phyloP scores from a whole-genome alignment of 2,329 filamentous ascomycete genomes.

The Arthroderma uncinatum region DNA sequence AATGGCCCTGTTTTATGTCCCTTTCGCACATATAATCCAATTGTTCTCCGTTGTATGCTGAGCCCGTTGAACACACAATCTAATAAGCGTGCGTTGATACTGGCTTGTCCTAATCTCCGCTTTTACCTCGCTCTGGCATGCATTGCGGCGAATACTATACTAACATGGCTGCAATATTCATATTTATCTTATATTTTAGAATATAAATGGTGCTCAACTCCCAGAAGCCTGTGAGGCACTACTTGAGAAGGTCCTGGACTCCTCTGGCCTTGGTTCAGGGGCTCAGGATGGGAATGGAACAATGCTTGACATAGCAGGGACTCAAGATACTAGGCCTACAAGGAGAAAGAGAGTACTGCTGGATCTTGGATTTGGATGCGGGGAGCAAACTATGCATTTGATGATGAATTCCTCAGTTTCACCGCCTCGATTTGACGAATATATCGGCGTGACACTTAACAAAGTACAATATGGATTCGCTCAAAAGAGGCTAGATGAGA shows the following conservation, averaged over 20 bases:
- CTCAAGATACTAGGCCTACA: background rate
- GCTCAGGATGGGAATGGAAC: background rate
- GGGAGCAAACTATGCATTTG: conserved; percentile 45
- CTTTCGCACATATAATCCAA: too few relatives aligned
- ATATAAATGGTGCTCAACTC: conserved; percentile 20
- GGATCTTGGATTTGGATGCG: conserved; percentile 50
- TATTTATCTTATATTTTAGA: background rate
- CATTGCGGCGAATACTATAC: too few relatives aligned
- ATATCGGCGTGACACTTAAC: conserved; percentile 46
- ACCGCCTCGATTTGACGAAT: conserved; percentile 20
- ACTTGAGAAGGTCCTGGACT: conserved; percentile 37
- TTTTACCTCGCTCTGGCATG: too few relatives aligned
- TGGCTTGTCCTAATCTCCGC: too few relatives aligned
- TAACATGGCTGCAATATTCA: too few relatives aligned
- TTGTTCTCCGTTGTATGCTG: too few relatives aligned
- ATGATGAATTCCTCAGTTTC: conserved; percentile 16
- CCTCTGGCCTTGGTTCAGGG: conserved; percentile 31
- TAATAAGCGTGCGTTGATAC: too few relatives aligned
- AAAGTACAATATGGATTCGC: conserved; percentile 35
- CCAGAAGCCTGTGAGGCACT: conserved; percentile 42
- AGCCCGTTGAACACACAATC: too few relatives aligned
- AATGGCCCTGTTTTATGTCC: too few relatives aligned
- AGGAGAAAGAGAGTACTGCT: conserved; percentile 24
- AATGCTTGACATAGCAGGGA: background rate
- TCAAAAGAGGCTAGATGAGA: conserved; percentile 8